Evolutionary conservation across 2,329 filamentous ascomycete species (phyloP), one percentile per base, ranked within the genome.

Genomic region (Botrytis deweyae): DNA sequence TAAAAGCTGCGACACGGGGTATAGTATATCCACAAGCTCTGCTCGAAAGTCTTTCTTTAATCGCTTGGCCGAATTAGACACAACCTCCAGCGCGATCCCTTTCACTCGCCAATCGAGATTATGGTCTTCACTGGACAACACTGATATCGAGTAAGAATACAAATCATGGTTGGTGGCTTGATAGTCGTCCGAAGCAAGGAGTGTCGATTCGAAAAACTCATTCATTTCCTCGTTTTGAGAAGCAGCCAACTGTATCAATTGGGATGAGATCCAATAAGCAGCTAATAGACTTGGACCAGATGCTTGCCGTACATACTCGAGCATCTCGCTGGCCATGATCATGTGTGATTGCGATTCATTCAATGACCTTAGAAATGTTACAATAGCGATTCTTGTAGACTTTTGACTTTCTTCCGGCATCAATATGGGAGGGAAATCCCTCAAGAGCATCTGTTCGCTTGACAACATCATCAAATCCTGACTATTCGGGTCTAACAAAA

Each of bases 21-120:
- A 99, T 20, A 99, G 84, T 0, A 94, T 90, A 78, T 99, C 96
- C 69, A 98, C 93, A 16, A 99, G 87, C 80, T 98, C 95, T 4
- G 90, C 88, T 4, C 92, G 90, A 81, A 98, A 99, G 0, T 88
- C 88, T 70, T 87, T 81, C 33, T 89, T 87, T 55, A 92, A 85
- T 29, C 88, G 88, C 40, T 88, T 86, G 4, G 95, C 93, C 75
- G 94, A 91, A 72, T 95, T 88, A 0, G 94, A 91, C 10, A 95
- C 86, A 2, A 92, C 88, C 81, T 98, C 95, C 2, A 99, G 83
- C 0, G 95, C 92, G 49, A 98, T 87, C 1, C 93, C 92, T 80
- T 92, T 88, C 33, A 94, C 82, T 46, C 91, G 89, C 92, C 92
- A 94, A 79, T 96, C 91, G 25, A 81, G 77, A 5, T 77, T 76